A percentile compares a stretch with the other conserved stretches of the same genome.
Evolutionary conservation across 495 filamentous ascomycete genomes (phyloP).

Genomic region (Aspergillus campestris): DNA sequence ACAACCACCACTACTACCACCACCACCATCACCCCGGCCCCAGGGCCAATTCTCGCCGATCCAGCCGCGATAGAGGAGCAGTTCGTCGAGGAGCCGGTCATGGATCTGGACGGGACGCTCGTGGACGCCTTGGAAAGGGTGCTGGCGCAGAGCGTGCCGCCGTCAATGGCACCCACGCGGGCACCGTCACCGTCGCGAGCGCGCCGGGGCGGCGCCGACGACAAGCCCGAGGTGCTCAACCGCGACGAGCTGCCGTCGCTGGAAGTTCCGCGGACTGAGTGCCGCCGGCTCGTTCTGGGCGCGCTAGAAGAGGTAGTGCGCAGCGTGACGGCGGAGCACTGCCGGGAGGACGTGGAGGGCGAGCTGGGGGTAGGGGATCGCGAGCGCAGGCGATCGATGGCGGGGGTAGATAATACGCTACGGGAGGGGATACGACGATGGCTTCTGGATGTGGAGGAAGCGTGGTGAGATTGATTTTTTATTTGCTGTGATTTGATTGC

Average conservation of each 20-base stretch:
- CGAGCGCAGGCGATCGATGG: conserved; percentile 28
- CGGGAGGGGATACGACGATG: conserved; percentile 58
- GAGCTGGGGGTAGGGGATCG: conserved; percentile 26
- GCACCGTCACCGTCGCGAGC: conserved; percentile 36
- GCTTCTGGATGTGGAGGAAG: conserved; percentile 51
- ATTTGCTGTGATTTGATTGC: not conserved
- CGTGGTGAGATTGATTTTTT: conserved; percentile 21
- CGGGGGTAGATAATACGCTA: conserved; percentile 47
- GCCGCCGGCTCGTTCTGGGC: conserved; percentile 51
- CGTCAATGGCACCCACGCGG: conserved; percentile 36
- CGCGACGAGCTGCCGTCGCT: conserved; percentile 26
- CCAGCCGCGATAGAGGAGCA: conserved; percentile 47
- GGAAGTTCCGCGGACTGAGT: conserved; percentile 51
- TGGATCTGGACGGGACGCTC: conserved; percentile 64
- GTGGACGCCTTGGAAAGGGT: conserved; percentile 72
- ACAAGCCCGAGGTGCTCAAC: conserved; percentile 1
- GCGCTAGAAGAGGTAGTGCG: conserved; percentile 59
- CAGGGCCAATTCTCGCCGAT: conserved; percentile 6
- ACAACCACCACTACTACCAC: conserved; percentile 14
- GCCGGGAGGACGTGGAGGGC: conserved; percentile 34
- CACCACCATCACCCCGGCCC: too few relatives aligned
- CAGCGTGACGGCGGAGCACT: conserved; percentile 48
- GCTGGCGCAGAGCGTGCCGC: conserved; percentile 49
- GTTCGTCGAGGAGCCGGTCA: conserved; percentile 64
- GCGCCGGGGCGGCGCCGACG: conserved; percentile 24